Conservation (phyloP, 176 grass and related monocot species). For the maize (Zea mays) region Zm-B73-REFERENCE-NAM-5.0 NC_050098.1:102253001-102253500, state of each 20-base stretch:
- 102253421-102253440: no score
- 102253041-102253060: constrained; percentile 55
- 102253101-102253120: constrained; percentile 64
- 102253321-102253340: no score
- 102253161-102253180: constrained; percentile 49
- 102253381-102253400: no score
- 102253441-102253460: constrained; percentile 33
- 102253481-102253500: constrained; percentile 56
- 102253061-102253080: constrained; percentile 67
- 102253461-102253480: constrained; percentile 56
- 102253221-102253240: constrained; percentile 16
- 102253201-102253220: constrained; percentile 28
- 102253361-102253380: no score
- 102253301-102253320: constrained; percentile 30
- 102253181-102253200: constrained; percentile 42
- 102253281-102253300: constrained; percentile 53
- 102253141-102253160: constrained; percentile 49
- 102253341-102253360: no score
- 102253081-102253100: constrained; percentile 21
- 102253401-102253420: no score
- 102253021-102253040: constrained; percentile 42
- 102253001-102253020: constrained; percentile 59
- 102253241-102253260: constrained; percentile 32
- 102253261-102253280: constrained; percentile 45
- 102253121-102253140: constrained; percentile 50